Evolutionary conservation across 768 basidiomycete genomes (phyloP).

Genomic region (Termitomyces sp.): DNA sequence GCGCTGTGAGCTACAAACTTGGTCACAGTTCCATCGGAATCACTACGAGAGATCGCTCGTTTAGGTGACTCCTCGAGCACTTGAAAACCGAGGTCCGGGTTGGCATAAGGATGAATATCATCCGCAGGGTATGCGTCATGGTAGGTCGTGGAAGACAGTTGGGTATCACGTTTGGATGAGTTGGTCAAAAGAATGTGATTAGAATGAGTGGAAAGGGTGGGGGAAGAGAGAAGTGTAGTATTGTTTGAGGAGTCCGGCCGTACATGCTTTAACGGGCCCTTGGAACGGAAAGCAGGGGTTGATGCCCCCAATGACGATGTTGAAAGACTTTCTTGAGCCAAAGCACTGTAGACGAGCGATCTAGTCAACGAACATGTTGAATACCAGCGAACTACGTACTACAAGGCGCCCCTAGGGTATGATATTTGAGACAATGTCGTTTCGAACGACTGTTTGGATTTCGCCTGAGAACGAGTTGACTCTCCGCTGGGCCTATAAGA

Average conservation of each 20-base stretch:
- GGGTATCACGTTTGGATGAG: constrained; percentile 3
- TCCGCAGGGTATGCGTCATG: constrained; percentile 27
- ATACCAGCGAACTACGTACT: constrained; percentile 37
- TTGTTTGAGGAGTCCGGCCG: constrained; percentile 26
- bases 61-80: constrained; percentile 28
- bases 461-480: constrained; percentile 47
- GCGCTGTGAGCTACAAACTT: constrained; percentile 26
- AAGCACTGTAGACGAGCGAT: constrained; percentile 32
- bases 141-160: constrained; percentile 8
- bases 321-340: constrained; percentile 59
- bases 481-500: constrained; percentile 58
- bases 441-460: constrained; percentile 56
- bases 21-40: constrained; percentile 49
- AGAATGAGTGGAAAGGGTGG: constrained; percentile 23
- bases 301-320: constrained; percentile 42
- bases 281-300: constrained; percentile 30
- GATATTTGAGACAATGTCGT: constrained; percentile 46
- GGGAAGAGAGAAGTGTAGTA: constrained; percentile 18
- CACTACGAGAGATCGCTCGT: constrained; percentile 35
- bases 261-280: constrained; percentile 36
- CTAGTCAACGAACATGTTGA: constrained; percentile 1
- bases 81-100: constrained; percentile 57
- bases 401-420: constrained; percentile 46
- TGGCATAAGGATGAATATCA: constrained; percentile 71
- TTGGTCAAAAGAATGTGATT: constrained; percentile 15